phyloP scores from a whole-genome alignment of 2,329 filamentous ascomycete species.

The Sclerotinia borealis region DNA sequence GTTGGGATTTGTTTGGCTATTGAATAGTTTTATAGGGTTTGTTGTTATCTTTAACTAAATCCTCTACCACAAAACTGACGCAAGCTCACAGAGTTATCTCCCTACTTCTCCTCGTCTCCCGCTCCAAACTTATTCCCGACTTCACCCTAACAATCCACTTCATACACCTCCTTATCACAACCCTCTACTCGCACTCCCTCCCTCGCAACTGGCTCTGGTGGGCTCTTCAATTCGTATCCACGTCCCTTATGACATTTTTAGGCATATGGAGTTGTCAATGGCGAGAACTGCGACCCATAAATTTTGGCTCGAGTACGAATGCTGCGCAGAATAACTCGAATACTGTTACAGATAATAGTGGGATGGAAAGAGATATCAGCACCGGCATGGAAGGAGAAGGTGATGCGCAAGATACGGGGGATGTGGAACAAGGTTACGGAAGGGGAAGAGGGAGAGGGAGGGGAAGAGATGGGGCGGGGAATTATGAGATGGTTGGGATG shows the following conservation, averaged over 20 bases:
- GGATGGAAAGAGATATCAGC: slow-evolving; percentile 14
- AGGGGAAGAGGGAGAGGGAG: slow-evolving; percentile 47
- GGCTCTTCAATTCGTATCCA: slow-evolving; percentile 57
- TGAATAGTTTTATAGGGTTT: slow-evolving; percentile 59
- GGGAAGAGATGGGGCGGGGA: slow-evolving; percentile 48
- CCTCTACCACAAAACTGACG: slow-evolving; percentile 1
- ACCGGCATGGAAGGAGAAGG: slow-evolving; percentile 19
- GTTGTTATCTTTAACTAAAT: slow-evolving; percentile 26
- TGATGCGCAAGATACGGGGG: slow-evolving; percentile 18
- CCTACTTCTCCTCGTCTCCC: slow-evolving; percentile 75
- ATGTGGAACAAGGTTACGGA: slow-evolving; percentile 34
- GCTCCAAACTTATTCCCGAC: slow-evolving; percentile 90
- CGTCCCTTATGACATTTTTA: slow-evolving; percentile 58
- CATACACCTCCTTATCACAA: slow-evolving; percentile 71
- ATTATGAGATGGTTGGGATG: slow-evolving; percentile 58
- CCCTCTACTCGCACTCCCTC: slow-evolving; percentile 69
- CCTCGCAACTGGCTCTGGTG: slow-evolving; percentile 85
- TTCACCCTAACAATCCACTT: slow-evolving; percentile 87
- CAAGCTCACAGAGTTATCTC: slow-evolving; percentile 62
- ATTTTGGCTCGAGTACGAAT: slow-evolving; percentile 60
- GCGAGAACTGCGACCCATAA: slow-evolving; percentile 81
- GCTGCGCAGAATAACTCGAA: slow-evolving; percentile 13
- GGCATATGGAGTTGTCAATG: slow-evolving; percentile 90
- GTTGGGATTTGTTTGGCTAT: slow-evolving; percentile 59
- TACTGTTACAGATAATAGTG: slow-evolving; percentile 18